A percentile compares a stretch with the other conserved stretches of the same genome.
phyloP scores from a whole-genome alignment of 371 early-diverging fungal genomes.

The Rhizopus sp. region DNA sequence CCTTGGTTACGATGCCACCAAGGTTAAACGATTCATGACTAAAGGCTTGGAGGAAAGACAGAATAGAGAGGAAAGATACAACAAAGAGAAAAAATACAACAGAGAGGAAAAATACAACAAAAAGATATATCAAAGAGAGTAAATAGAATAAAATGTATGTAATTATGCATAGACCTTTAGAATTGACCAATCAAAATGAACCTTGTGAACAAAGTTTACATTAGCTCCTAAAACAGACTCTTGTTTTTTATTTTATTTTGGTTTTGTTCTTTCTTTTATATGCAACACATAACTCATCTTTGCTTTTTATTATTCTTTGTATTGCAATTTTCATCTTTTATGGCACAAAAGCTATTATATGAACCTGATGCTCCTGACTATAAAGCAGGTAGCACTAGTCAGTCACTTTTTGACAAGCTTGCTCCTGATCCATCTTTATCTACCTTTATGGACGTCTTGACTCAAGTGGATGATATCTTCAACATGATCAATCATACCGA shows the following conservation, averaged over 20 bases:
- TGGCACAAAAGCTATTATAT: conserved; percentile 29
- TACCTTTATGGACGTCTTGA: conserved; percentile 50
- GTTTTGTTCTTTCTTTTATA: conserved; percentile 1
- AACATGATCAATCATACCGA: conserved; percentile 34
- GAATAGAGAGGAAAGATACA: neutral
- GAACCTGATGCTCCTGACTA: conserved; percentile 45
- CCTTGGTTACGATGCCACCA: conserved; percentile 46
- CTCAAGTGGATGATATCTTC: conserved; percentile 36
- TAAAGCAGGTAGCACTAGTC: conserved; percentile 8
- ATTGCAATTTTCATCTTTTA: neutral
- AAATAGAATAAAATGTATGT: neutral
- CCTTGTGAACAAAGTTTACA: no score
- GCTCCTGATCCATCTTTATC: conserved; percentile 44
- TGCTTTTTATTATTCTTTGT: conserved; percentile 2
- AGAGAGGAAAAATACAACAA: no score
- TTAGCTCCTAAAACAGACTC: neutral
- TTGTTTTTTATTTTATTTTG: no score
- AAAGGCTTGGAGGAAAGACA: neutral
- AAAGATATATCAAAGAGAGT: neutral
- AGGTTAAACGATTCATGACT: neutral
- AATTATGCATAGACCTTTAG: no score
- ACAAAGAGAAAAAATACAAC: neutral
- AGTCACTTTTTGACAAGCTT: conserved; percentile 50
- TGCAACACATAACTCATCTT: conserved; percentile 8
- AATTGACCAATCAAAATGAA: no score